phyloP scores from a whole-genome alignment of 352 stramenopile genomes.

The Pythium vanterpoolii region DNA sequence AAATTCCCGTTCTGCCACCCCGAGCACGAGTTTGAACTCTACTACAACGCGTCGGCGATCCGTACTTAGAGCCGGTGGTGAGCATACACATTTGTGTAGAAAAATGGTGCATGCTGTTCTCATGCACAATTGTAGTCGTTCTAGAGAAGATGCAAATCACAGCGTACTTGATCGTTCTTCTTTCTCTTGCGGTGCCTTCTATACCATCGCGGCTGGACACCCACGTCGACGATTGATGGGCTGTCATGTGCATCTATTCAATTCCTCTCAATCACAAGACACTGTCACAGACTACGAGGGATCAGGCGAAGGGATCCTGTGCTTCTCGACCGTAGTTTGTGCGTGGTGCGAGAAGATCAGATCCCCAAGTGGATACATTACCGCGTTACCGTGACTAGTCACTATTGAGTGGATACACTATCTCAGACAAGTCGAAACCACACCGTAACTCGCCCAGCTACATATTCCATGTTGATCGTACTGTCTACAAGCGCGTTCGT shows the following conservation, averaged over 20 bases:
- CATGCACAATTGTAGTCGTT: neutral
- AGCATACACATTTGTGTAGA: neutral
- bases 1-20: constrained; percentile 28
- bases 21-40: constrained; percentile 21
- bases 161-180: neutral
- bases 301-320: neutral
- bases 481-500: too few species aligned
- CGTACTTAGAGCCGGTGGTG: neutral
- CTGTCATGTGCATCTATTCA: neutral
- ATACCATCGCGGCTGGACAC: neutral
- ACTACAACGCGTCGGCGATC: constrained; percentile 23
- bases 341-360: too few species aligned
- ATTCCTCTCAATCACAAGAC: constrained; percentile 27
- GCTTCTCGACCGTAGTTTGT: too few species aligned
- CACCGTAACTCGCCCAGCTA: too few species aligned
- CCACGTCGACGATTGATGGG: neutral
- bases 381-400: neutral
- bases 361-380: neutral
- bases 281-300: neutral
- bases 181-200: neutral
- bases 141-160: neutral
- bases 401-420: too few species aligned
- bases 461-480: too few species aligned
- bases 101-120: neutral
- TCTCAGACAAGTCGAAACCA: too few species aligned